phyloP scores from a whole-genome alignment of 2,329 filamentous ascomycete species.

The Dactylellina drechsleri region DNA sequence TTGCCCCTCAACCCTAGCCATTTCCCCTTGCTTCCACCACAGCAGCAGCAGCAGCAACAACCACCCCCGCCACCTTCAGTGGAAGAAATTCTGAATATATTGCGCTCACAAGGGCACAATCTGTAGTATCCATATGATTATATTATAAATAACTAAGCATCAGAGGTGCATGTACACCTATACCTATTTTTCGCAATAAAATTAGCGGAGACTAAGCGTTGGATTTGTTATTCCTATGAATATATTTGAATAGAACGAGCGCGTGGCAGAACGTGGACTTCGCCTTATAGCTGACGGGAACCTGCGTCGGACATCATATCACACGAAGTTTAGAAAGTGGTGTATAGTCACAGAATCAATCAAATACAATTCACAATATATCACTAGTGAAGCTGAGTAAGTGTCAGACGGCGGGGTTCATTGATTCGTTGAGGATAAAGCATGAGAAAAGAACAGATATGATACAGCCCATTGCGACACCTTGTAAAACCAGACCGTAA shows the following conservation, averaged over 20 bases:
- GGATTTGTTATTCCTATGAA: too few relatives aligned
- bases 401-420: slow-evolving; percentile 49
- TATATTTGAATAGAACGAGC: too few relatives aligned
- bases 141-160: background rate
- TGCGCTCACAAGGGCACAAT: slow-evolving; percentile 48
- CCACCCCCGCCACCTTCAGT: slow-evolving; percentile 35
- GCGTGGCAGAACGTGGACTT: too few relatives aligned
- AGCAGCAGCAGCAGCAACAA: slow-evolving; percentile 8
- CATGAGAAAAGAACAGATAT: slow-evolving; percentile 53
- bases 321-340: too few relatives aligned
- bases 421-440: slow-evolving; percentile 53
- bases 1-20: slow-evolving; percentile 27
- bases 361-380: too few relatives aligned
- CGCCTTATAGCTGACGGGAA: too few relatives aligned
- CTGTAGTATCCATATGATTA: slow-evolving; percentile 10
- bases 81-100: slow-evolving; percentile 44
- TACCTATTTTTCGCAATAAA: too few relatives aligned
- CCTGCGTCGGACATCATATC: too few relatives aligned
- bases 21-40: slow-evolving; percentile 11
- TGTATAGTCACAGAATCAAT: too few relatives aligned
- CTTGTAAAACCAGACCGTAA: slow-evolving; percentile 26
- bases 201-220: too few relatives aligned
- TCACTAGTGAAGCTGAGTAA: background rate
- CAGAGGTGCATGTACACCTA: too few relatives aligned
- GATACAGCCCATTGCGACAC: slow-evolving; percentile 55